These are phyloP conservation scores for Mycosphaerelloides madeirae DNA, from an alignment of 2,329 filamentous ascomycete genomes.

Conservation along the genomic window DNA sequence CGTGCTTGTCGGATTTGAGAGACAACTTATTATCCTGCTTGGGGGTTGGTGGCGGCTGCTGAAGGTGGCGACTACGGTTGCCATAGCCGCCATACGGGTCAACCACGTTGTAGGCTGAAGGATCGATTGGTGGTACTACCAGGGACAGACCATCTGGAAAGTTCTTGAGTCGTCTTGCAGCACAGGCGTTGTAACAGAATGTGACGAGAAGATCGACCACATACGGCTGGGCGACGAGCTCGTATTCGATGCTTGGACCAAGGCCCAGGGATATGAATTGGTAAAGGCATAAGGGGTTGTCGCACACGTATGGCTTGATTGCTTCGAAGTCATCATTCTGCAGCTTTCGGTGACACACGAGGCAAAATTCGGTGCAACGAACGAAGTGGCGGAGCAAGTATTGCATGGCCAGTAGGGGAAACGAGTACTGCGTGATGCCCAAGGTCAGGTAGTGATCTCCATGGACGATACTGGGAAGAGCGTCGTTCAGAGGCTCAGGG, in stretches of 20 bases:
- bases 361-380: constrained; percentile 79
- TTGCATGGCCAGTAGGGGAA: constrained; percentile 62
- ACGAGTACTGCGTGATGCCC: constrained; percentile 36
- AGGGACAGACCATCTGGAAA: constrained; percentile 56
- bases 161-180: constrained; percentile 41
- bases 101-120: constrained; percentile 8
- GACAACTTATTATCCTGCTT: neutral
- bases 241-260: constrained; percentile 78
- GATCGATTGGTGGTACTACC: constrained; percentile 43
- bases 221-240: constrained; percentile 71
- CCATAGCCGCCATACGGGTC: constrained; percentile 1
- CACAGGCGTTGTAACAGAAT: constrained; percentile 66
- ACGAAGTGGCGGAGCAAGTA: constrained; percentile 73
- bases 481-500: constrained; percentile 26
- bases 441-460: constrained; percentile 45
- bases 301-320: constrained; percentile 72
- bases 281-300: constrained; percentile 69
- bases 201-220: constrained; percentile 81
- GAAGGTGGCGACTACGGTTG: neutral
- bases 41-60: neutral
- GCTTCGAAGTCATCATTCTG: constrained; percentile 60
- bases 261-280: constrained; percentile 86
- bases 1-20: constrained; percentile 10
- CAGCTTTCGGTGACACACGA: constrained; percentile 72
- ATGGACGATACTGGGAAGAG: constrained; percentile 44